Percentiles rank a stretch among this genome's conserved stretches.
Evolutionary conservation across 805 yeast genomes (phyloP).

Genomic region (Saccharomycopsis microspora): DNA sequence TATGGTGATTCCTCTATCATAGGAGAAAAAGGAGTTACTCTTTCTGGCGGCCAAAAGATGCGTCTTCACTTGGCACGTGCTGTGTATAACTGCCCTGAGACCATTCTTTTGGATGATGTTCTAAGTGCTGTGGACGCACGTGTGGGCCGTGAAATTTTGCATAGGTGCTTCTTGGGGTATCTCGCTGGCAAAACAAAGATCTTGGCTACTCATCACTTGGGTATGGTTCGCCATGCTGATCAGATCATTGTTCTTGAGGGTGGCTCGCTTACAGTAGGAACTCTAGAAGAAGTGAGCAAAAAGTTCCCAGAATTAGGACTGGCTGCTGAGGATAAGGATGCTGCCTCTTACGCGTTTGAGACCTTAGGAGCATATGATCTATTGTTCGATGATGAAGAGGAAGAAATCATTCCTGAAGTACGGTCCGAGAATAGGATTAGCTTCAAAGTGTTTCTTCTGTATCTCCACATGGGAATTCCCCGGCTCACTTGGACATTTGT

Average conservation of each 20-base stretch:
- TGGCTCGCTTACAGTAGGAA: slow-evolving; percentile 41
- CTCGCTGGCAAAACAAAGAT: slow-evolving; percentile 45
- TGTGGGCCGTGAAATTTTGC: slow-evolving; percentile 58
- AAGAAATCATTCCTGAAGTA: slow-evolving; percentile 28
- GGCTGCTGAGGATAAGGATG: slow-evolving; percentile 20
- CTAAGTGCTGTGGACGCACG: slow-evolving; percentile 69
- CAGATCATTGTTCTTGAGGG: slow-evolving; percentile 46
- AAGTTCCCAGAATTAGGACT: slow-evolving; percentile 25
- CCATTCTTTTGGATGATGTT: slow-evolving; percentile 56
- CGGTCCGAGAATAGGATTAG: slow-evolving; percentile 46
- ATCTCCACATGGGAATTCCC: slow-evolving; percentile 23
- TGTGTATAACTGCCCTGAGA: slow-evolving; percentile 49
- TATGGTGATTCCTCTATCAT: slow-evolving; percentile 62
- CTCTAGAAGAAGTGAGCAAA: slow-evolving; percentile 32
- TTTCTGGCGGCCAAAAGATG: slow-evolving; percentile 73
- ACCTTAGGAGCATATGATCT: slow-evolving; percentile 1
- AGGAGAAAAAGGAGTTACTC: slow-evolving; percentile 65
- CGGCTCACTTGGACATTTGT: slow-evolving; percentile 29
- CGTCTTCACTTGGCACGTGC: slow-evolving; percentile 59
- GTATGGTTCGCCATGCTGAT: slow-evolving; percentile 51
- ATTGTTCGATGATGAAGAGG: slow-evolving; percentile 2
- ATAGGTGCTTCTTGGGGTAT: slow-evolving; percentile 43
- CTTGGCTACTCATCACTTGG: slow-evolving; percentile 68
- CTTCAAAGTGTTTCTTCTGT: slow-evolving; percentile 35
- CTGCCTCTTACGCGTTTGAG: slow-evolving; percentile 12